These are phyloP conservation scores for Gamsiella multidivaricata DNA, from an alignment of 192 early-diverging fungal genomes.

Conservation along the genomic window DNA sequence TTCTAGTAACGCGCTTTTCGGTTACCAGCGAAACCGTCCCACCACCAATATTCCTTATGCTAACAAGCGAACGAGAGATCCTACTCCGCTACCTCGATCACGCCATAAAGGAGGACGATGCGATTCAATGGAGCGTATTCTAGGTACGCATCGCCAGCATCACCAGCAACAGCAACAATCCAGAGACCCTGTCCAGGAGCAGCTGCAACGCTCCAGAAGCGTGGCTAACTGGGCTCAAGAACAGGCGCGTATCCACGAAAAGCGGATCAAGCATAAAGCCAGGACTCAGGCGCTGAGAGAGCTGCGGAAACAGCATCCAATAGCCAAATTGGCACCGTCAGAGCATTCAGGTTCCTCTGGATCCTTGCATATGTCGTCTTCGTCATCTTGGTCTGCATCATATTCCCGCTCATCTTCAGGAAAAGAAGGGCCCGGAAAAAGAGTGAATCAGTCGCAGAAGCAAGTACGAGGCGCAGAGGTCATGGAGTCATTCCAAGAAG, in stretches of 20 bases:
- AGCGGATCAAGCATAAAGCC: constrained; percentile 8
- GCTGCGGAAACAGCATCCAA: constrained; percentile 16
- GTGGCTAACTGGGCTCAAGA: constrained; percentile 39
- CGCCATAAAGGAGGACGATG: background rate
- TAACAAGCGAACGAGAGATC: too few species aligned
- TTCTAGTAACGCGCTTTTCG: too few species aligned
- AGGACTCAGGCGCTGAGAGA: constrained; percentile 16
- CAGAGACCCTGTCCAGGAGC: constrained; percentile 3
- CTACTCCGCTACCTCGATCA: constrained; percentile 13
- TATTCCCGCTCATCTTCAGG: background rate
- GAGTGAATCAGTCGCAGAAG: background rate
- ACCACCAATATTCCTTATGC: too few species aligned
- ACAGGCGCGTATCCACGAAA: constrained; percentile 28
- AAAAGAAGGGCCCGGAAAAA: background rate
- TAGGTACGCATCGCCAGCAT: background rate
- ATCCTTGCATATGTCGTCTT: background rate
- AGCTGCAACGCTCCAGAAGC: constrained; percentile 8
- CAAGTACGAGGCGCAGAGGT: background rate
- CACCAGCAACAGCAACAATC: constrained; percentile 5
- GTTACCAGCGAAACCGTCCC: too few species aligned
- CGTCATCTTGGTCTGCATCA: constrained; percentile 3
- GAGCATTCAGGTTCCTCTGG: constrained; percentile 1
- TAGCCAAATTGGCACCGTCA: background rate
- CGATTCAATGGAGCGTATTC: constrained; percentile 37
- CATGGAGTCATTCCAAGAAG: constrained; percentile 7